Conservation (phyloP, 495 filamentous ascomycete genomes). For the Usnea hakonensis region DNA sequence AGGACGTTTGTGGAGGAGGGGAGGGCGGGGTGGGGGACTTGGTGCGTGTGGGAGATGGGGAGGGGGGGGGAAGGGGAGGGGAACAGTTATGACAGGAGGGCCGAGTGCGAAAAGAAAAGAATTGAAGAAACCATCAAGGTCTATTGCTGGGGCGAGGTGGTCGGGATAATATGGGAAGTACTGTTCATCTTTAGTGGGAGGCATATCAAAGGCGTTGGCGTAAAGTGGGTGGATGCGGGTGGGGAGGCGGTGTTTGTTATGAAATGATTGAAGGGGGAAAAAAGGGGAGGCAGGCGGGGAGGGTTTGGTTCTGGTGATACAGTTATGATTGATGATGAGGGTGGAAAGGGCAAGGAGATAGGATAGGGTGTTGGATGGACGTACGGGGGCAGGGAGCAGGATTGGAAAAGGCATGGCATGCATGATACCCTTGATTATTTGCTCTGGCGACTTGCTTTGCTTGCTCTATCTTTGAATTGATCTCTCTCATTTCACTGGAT, state of each 20-base stretch:
- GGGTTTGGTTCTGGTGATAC: neutral
- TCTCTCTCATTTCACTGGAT: too few species aligned
- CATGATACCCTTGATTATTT: slow-evolving; percentile 10
- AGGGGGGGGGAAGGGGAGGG: slow-evolving; percentile 2
- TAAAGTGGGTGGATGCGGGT: slow-evolving; percentile 50
- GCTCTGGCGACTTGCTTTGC: too few species aligned
- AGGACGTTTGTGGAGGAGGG: slow-evolving; percentile 49
- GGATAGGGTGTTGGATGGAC: too few species aligned
- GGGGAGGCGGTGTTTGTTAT: slow-evolving; percentile 45
- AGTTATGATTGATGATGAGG: slow-evolving; percentile 1
- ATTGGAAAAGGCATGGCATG: neutral
- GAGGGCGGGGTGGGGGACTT: slow-evolving; percentile 61
- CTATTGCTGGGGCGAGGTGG: slow-evolving; percentile 60
- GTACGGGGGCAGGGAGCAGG: neutral
- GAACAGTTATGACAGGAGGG: too few species aligned
- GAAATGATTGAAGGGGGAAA: slow-evolving; percentile 12
- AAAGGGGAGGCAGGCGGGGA: neutral
- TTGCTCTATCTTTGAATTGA: too few species aligned
- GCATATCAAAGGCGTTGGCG: slow-evolving; percentile 43
- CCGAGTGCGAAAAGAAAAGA: too few species aligned
- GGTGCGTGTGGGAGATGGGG: slow-evolving; percentile 34
- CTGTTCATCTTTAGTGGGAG: slow-evolving; percentile 57
- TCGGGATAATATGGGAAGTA: slow-evolving; percentile 55
- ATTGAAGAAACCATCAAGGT: too few species aligned
- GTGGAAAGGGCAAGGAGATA: too few species aligned